Evolutionary conservation across 2,329 filamentous ascomycete genomes (phyloP), one percentile per base, ranked within the genome.

Genomic region (Talaromyces sp.): DNA sequence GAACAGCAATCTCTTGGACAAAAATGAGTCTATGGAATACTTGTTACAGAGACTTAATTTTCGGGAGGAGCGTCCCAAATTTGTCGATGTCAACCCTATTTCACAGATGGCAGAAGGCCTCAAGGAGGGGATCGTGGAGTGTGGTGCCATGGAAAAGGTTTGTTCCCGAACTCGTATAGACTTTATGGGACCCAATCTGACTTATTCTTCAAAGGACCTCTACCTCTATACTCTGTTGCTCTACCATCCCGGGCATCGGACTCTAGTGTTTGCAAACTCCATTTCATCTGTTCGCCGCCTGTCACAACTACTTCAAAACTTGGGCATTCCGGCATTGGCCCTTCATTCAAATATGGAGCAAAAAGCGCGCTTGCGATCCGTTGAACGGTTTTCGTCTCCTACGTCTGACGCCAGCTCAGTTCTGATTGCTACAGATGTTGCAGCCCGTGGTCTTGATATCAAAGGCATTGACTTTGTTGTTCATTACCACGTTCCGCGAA

Each of bases 341-440:
- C 80, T 99, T 0, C 94, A 99, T 75, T 97, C 92, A 0, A 89
- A 92, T 65, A 97, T 99, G 94, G 83, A 87, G 0, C 94, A 99
- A 75, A 97, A 97, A 74, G 92, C 94, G 3, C 91, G 94, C 51
- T 81, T 97, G n/a, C 87, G 93, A 43, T 93, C 91, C 1, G 84
- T 99, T 2, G 94, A 99, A 72, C 88, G 90, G 46, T 97, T 99
- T 77, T 88, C 89, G 1, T 84, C 84, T 2, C 79, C 85, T 0
- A 72, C 76, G 0, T 68, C 75, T 5, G 80, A 84, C 53, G 76
- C 80, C 31, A 80, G 74, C 68, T 84, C 87, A 1, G 89, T 97
- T 52, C 84, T 97, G 2, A 84, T 99, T 19, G 92, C 94, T 3
- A 97, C 94, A 0, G 93, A 97, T 72, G 92, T 97, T 27, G 93